These are phyloP conservation scores for Anthracocystis setariae DNA, from an alignment of 1,284 basidiomycete genomes.

Conservation along the genomic window DNA sequence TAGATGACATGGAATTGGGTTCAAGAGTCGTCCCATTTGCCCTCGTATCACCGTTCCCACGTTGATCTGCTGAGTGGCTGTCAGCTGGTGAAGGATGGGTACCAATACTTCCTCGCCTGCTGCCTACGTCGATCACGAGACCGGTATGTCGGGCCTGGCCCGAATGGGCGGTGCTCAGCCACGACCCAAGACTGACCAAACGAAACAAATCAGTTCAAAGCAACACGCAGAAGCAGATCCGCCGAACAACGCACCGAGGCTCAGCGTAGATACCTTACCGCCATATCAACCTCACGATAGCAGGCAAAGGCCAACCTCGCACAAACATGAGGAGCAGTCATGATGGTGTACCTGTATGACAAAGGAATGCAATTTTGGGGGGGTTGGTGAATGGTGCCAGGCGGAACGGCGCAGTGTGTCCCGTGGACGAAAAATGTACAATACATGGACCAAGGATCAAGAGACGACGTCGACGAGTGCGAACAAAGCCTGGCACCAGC, in stretches of 20 bases:
- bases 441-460: neutral
- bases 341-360: slow-evolving; percentile 19
- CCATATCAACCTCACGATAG: slow-evolving; percentile 15
- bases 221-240: neutral
- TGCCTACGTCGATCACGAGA: slow-evolving; percentile 23
- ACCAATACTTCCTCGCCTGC: slow-evolving; percentile 35
- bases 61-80: too few species aligned
- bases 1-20: too few species aligned
- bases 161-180: slow-evolving; percentile 41
- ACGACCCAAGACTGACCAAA: slow-evolving; percentile 6
- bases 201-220: neutral
- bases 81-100: slow-evolving; percentile 23
- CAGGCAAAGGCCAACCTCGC: too few species aligned
- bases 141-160: slow-evolving; percentile 22
- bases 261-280: slow-evolving; percentile 28
- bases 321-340: too few species aligned
- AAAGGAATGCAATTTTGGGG: slow-evolving; percentile 33
- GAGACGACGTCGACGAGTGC: neutral
- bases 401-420: slow-evolving; percentile 1
- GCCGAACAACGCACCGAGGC: neutral
- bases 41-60: too few species aligned
- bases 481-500: slow-evolving; percentile 6
- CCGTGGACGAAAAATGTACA: slow-evolving; percentile 20
- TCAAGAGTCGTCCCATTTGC: neutral
- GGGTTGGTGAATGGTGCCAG: slow-evolving; percentile 10